Percentiles rank a stretch among this genome's conserved stretches.
Conservation (phyloP, 2,329 filamentous ascomycete genomes). For the Aspergillus intermedius region DNA sequence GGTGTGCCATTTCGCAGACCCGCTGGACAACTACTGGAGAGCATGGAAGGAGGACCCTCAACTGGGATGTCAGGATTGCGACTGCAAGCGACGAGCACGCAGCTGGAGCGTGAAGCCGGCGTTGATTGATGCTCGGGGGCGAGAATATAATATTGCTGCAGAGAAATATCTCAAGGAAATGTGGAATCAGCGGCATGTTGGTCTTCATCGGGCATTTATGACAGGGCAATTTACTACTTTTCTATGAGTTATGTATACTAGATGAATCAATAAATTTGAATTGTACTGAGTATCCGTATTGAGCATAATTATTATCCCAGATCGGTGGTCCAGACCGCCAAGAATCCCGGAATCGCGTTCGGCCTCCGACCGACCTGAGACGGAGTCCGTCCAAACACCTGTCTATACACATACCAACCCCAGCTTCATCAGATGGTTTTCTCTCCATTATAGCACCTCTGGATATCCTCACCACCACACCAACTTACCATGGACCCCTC, state of each 20-base stretch:
- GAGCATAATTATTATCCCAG: neutral
- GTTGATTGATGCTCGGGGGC: slow-evolving; percentile 20
- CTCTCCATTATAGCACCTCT: neutral
- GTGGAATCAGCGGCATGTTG: slow-evolving; percentile 21
- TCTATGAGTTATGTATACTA: slow-evolving; percentile 1
- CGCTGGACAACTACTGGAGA: slow-evolving; percentile 22
- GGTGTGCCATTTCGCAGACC: slow-evolving; percentile 19
- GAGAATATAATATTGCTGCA: slow-evolving; percentile 18
- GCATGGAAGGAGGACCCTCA: slow-evolving; percentile 19
- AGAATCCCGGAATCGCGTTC: neutral
- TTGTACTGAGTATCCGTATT: neutral
- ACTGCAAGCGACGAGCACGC: slow-evolving; percentile 18
- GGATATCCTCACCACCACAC: neutral
- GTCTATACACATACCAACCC: neutral
- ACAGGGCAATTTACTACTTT: slow-evolving; percentile 14
- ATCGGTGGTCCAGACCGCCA: neutral
- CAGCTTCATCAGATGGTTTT: neutral
- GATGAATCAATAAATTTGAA: neutral
- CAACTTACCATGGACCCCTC: slow-evolving; percentile 21
- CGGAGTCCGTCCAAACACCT: neutral
- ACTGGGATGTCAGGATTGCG: slow-evolving; percentile 18
- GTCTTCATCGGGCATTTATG: slow-evolving; percentile 17
- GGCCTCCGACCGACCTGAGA: too few species aligned
- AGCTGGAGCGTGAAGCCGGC: slow-evolving; percentile 25
- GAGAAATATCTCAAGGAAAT: slow-evolving; percentile 23